These are phyloP conservation scores for Colletotrichum plurivorum DNA, from an alignment of 2,329 filamentous ascomycete species.

Conservation along the genomic window DNA sequence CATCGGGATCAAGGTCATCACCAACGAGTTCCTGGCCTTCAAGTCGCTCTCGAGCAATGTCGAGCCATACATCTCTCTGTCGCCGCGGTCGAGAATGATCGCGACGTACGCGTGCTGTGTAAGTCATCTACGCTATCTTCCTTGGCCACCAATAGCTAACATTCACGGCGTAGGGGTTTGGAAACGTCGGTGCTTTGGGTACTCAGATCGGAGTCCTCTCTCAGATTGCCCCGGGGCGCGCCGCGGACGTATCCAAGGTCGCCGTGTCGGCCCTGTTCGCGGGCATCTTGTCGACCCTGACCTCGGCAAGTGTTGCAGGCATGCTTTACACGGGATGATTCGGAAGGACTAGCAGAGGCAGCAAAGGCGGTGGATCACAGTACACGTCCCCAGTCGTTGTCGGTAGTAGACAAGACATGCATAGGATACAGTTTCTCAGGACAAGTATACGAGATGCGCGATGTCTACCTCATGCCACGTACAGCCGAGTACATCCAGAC, in stretches of 20 bases:
- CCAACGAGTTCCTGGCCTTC: slow-evolving; percentile 34
- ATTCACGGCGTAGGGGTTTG: slow-evolving; percentile 17
- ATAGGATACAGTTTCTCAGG: too few relatives aligned
- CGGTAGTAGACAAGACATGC: too few relatives aligned
- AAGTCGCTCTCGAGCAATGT: slow-evolving; percentile 29
- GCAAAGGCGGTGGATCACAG: background rate
- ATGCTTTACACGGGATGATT: slow-evolving; percentile 33
- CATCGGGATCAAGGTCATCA: slow-evolving; percentile 36
- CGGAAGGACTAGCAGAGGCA: background rate
- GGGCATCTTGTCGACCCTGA: slow-evolving; percentile 36
- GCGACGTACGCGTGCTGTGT: slow-evolving; percentile 36
- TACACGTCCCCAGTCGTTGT: too few relatives aligned
- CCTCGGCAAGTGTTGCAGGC: slow-evolving; percentile 32
- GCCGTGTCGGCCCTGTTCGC: slow-evolving; percentile 33
- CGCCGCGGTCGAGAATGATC: slow-evolving; percentile 30
- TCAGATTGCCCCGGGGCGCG: slow-evolving; percentile 33
- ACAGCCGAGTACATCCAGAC: too few relatives aligned
- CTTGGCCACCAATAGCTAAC: background rate
- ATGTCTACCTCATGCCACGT: too few relatives aligned
- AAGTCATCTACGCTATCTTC: background rate
- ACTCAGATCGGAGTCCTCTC: slow-evolving; percentile 36
- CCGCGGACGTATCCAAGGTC: slow-evolving; percentile 30
- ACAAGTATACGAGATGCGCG: too few relatives aligned
- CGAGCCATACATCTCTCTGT: slow-evolving; percentile 35
- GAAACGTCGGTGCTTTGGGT: slow-evolving; percentile 31